These are phyloP conservation scores for Berberis vulgaris DNA, from an alignment of 164 flowering plant species.

Conservation along the genomic window DNA sequence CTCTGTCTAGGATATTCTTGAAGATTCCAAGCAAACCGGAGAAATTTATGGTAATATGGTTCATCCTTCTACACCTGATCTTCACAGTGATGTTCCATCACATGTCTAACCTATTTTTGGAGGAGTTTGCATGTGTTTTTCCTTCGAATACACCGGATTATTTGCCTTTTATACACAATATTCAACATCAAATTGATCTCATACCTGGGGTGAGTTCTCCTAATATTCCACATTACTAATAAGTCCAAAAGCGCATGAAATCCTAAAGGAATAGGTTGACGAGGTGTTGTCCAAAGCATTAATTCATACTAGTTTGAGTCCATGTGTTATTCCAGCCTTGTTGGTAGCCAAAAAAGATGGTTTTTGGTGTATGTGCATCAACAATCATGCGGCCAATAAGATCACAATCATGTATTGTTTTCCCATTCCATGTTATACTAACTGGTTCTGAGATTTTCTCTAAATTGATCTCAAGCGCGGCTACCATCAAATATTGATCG, in stretches of 20 bases:
- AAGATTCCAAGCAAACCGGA: neutral
- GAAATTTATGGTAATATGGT: neutral
- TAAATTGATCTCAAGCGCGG: neutral
- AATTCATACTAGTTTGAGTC: neutral
- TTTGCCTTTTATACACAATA: too few relatives aligned
- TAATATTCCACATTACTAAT: neutral
- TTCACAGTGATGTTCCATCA: neutral
- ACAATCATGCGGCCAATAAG: slow-evolving; percentile 2
- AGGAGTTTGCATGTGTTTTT: too few relatives aligned
- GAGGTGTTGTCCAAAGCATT: neutral
- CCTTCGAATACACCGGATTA: too few relatives aligned
- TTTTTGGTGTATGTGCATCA: neutral
- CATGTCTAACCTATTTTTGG: too few relatives aligned
- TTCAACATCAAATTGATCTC: too few relatives aligned
- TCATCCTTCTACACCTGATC: neutral
- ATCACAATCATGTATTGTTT: slow-evolving; percentile 3
- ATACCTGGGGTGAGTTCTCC: neutral
- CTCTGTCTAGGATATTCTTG: neutral
- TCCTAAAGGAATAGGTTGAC: neutral
- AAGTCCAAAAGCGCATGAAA: neutral
- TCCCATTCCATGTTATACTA: slow-evolving; percentile 1
- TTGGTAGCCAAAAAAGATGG: neutral
- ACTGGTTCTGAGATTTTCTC: neutral
- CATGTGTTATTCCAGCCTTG: neutral
- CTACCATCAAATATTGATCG: neutral